Percentiles rank a stretch among this genome's conserved stretches.
These are phyloP conservation scores for Trichoderma sp. DNA, from an alignment of 2,329 filamentous ascomycete genomes.

Conservation along the genomic window DNA sequence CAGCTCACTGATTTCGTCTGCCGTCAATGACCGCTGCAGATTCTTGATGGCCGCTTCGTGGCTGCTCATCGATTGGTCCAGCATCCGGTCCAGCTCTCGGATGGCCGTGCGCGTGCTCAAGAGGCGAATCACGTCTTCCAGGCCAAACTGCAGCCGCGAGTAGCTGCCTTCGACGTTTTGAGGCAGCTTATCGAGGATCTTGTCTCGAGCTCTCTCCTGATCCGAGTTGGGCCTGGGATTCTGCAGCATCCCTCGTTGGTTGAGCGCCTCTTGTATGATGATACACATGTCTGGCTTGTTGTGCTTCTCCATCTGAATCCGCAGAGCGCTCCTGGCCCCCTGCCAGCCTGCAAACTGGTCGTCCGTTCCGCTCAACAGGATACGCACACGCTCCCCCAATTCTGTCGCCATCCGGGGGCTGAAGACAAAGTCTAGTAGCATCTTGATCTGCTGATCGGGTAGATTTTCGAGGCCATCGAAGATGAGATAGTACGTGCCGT, in stretches of 20 bases:
- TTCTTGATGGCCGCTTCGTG: constrained; percentile 10
- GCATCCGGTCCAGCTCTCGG: constrained; percentile 10
- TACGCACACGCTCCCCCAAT: not conserved
- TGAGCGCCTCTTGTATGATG: constrained; percentile 5
- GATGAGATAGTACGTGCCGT: not conserved
- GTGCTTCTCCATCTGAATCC: constrained; percentile 9
- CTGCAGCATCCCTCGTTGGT: constrained; percentile 7
- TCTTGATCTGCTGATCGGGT: constrained; percentile 4
- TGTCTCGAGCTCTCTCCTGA: not conserved
- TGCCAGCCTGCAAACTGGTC: not conserved
- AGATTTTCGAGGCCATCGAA: constrained; percentile 8
- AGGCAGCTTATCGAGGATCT: not conserved
- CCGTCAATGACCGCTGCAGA: not conserved
- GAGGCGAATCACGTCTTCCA: constrained; percentile 12
- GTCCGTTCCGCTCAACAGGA: not conserved
- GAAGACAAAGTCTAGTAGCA: not conserved
- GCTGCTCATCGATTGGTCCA: constrained; percentile 15
- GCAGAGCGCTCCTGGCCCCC: not conserved
- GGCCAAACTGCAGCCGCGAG: not conserved
- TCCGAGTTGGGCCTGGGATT: constrained; percentile 3
- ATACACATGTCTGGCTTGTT: constrained; percentile 8
- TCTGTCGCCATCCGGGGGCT: not conserved
- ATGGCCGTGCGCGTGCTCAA: constrained; percentile 6
- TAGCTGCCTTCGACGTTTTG: constrained; percentile 9
- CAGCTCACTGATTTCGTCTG: constrained; percentile 4